Conservation (phyloP, 768 basidiomycete genomes). For the Holtermannia corniformis region DNA sequence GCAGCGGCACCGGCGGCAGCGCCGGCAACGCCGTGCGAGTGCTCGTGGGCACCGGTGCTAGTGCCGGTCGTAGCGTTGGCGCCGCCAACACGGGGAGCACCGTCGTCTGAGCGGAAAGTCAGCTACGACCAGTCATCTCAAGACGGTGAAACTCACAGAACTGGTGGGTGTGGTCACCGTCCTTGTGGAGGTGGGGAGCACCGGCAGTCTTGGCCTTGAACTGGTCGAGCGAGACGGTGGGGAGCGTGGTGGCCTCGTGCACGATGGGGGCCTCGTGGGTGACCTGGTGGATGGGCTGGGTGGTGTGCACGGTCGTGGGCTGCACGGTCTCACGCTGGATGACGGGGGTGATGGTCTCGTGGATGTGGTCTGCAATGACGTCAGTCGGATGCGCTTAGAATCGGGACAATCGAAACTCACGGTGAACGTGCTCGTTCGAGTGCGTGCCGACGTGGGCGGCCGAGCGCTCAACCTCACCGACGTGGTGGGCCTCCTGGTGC, state of each 20-base stretch:
- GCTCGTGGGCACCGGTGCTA: constrained; percentile 1
- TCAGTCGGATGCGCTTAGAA: not conserved
- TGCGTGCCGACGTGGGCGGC: constrained; percentile 27
- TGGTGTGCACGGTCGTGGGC: constrained; percentile 42
- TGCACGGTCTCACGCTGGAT: constrained; percentile 43
- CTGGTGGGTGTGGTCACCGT: constrained; percentile 36
- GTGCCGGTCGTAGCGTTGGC: constrained; percentile 3
- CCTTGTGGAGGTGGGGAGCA: constrained; percentile 28
- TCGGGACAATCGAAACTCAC: not conserved
- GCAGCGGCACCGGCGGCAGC: not conserved
- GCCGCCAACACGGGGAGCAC: constrained; percentile 24
- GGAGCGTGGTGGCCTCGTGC: constrained; percentile 40
- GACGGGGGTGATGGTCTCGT: constrained; percentile 38
- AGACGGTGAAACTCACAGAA: constrained; percentile 16
- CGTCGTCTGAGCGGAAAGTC: constrained; percentile 14
- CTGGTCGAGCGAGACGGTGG: constrained; percentile 34
- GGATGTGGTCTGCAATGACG: not conserved
- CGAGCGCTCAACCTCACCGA: constrained; percentile 26
- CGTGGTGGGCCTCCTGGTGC: constrained; percentile 29
- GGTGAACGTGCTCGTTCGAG: constrained; percentile 42
- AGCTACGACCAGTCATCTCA: not conserved
- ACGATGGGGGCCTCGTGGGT: constrained; percentile 43
- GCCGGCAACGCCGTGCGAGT: constrained; percentile 1
- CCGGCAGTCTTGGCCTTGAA: constrained; percentile 33
- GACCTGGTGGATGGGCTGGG: constrained; percentile 40